These are phyloP conservation scores for Sphaerobolus stellatus DNA, from an alignment of 1,284 basidiomycete genomes.

Conservation along the genomic window DNA sequence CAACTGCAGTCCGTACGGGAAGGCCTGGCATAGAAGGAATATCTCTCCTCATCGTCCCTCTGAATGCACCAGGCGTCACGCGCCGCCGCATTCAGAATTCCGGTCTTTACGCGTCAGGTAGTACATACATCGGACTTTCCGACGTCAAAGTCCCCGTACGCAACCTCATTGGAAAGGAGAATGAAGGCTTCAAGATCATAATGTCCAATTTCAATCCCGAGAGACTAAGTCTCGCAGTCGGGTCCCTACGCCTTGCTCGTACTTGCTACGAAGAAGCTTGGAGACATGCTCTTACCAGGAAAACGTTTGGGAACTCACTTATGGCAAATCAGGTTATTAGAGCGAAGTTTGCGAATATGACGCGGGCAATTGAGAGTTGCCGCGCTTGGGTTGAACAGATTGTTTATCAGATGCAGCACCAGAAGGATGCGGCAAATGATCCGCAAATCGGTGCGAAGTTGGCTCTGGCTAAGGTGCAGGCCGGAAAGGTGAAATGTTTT, in stretches of 20 bases:
- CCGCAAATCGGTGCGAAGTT: conserved; percentile 15
- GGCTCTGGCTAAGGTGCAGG: conserved; percentile 20
- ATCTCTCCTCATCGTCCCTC: conserved; percentile 19
- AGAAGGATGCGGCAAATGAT: conserved; percentile 12
- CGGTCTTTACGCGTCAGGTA: conserved; percentile 17
- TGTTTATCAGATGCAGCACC: conserved; percentile 15
- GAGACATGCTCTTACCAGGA: conserved; percentile 14
- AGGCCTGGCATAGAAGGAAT: conserved; percentile 8
- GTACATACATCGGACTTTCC: conserved; percentile 14
- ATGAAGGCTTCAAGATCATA: conserved; percentile 16
- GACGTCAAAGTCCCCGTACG: conserved; percentile 17
- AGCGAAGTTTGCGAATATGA: conserved; percentile 19
- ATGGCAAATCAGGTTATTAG: conserved; percentile 18
- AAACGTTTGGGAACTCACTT: conserved; percentile 19
- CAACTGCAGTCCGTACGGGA: conserved; percentile 17
- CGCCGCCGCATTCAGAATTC: conserved; percentile 14
- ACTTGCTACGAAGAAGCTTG: conserved; percentile 16
- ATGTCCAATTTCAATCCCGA: conserved; percentile 23
- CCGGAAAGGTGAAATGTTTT: conserved; percentile 14
- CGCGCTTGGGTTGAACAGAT: conserved; percentile 19
- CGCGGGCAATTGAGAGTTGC: conserved; percentile 13
- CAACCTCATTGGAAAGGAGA: conserved; percentile 18
- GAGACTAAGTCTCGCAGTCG: conserved; percentile 14
- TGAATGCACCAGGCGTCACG: conserved; percentile 16
- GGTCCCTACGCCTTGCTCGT: conserved; percentile 12